phyloP scores from a whole-genome alignment of 768 basidiomycete genomes.

The Macrolepiota albuminosa region DNA sequence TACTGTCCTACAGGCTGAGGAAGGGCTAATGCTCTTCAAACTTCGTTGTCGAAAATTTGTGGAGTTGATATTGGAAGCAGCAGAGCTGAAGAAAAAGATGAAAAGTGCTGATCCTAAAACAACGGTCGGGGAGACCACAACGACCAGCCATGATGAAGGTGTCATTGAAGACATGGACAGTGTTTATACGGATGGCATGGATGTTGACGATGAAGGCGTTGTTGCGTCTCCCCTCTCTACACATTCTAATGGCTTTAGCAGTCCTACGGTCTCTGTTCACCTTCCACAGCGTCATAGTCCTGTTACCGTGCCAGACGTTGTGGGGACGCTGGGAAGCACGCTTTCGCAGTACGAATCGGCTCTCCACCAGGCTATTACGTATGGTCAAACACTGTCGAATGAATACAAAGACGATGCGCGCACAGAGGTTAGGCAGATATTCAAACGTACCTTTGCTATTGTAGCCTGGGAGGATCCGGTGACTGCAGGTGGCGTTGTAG shows the following conservation, averaged over 20 bases:
- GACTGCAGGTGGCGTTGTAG: constrained; percentile 58
- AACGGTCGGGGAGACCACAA: background rate
- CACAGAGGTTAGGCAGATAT: constrained; percentile 57
- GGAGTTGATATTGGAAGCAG: constrained; percentile 70
- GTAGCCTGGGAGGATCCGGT: constrained; percentile 77
- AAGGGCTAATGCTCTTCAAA: constrained; percentile 73
- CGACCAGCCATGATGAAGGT: constrained; percentile 23
- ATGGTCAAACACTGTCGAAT: constrained; percentile 65
- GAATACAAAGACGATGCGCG: constrained; percentile 64
- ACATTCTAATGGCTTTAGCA: constrained; percentile 24
- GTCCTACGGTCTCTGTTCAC: constrained; percentile 14
- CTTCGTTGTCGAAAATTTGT: constrained; percentile 83
- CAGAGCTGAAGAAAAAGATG: constrained; percentile 63
- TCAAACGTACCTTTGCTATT: constrained; percentile 73
- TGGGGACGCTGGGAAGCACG: constrained; percentile 17
- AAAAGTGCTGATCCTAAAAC: constrained; percentile 16
- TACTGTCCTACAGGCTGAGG: constrained; percentile 58
- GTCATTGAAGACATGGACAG: constrained; percentile 37
- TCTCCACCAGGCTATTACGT: constrained; percentile 62
- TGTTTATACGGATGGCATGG: constrained; percentile 41
- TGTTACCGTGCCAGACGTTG: constrained; percentile 4
- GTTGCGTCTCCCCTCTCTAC: constrained; percentile 13
- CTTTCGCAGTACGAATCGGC: constrained; percentile 47
- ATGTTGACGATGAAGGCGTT: constrained; percentile 42
- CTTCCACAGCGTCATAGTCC: constrained; percentile 6